Percentiles rank a stretch among this genome's conserved stretches.
phyloP scores from a whole-genome alignment of 352 stramenopile genomes.

The Albugo candida region DNA sequence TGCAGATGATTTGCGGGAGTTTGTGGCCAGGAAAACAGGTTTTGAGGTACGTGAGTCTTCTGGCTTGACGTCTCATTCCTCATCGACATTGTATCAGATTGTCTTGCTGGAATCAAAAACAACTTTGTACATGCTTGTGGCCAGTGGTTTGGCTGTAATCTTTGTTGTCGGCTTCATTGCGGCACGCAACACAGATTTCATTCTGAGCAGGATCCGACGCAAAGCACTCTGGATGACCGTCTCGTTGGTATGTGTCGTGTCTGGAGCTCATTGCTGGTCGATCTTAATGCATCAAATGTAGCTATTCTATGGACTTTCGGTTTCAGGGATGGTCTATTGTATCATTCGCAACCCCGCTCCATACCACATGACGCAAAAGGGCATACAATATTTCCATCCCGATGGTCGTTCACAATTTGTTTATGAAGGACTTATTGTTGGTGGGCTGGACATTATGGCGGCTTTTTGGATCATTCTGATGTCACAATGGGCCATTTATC shows the following conservation, averaged over 20 bases:
- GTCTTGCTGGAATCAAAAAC: slow-evolving; percentile 48
- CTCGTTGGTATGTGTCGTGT: slow-evolving; percentile 25
- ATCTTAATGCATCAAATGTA: slow-evolving; percentile 4
- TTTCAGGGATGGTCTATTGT: slow-evolving; percentile 79
- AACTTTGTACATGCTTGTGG: slow-evolving; percentile 29
- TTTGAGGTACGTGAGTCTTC: slow-evolving; percentile 29
- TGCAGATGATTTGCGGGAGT: slow-evolving; percentile 40
- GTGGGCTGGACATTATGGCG: slow-evolving; percentile 38
- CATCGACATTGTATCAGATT: slow-evolving; percentile 13
- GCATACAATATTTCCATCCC: slow-evolving; percentile 77
- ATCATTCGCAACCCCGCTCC: slow-evolving; percentile 73
- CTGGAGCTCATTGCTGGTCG: not conserved
- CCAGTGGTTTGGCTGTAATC: slow-evolving; percentile 13
- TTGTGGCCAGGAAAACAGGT: slow-evolving; percentile 66
- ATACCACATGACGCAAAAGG: slow-evolving; percentile 47
- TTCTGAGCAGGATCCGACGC: slow-evolving; percentile 47
- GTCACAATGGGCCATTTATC: slow-evolving; percentile 65
- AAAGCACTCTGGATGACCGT: slow-evolving; percentile 78
- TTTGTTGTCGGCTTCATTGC: slow-evolving; percentile 33
- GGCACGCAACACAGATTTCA: slow-evolving; percentile 39
- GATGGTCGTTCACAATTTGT: slow-evolving; percentile 66
- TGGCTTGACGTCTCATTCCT: not conserved
- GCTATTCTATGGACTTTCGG: slow-evolving; percentile 74
- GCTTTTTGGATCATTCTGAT: slow-evolving; percentile 59
- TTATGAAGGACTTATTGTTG: slow-evolving; percentile 65